phyloP scores from a whole-genome alignment of 2,329 filamentous ascomycete genomes.

The Fusarium decemcellulare region DNA sequence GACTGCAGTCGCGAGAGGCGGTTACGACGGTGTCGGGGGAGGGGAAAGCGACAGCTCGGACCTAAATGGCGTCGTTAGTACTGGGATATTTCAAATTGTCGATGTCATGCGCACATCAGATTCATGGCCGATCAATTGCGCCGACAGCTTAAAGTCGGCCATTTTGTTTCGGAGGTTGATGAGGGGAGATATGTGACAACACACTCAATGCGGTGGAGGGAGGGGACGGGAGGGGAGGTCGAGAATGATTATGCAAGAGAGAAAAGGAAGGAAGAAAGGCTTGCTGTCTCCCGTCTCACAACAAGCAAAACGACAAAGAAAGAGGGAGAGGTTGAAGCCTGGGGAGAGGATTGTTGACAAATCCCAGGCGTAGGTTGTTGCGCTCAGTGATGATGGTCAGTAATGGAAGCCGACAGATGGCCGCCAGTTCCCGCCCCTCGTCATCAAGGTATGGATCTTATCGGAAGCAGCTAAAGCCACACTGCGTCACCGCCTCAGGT shows the following conservation, averaged over 20 bases:
- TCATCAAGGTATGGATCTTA: background rate
- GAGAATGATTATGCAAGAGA: conserved; percentile 13
- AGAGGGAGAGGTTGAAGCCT: conserved; percentile 14
- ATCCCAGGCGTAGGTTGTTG: conserved; percentile 2
- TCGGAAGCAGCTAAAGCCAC: conserved; percentile 41
- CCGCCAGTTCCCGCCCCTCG: conserved; percentile 25
- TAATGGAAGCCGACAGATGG: conserved; percentile 50
- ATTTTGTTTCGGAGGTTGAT: conserved; percentile 59
- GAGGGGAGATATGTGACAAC: conserved; percentile 28
- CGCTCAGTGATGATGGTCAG: conserved; percentile 29
- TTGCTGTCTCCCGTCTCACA: conserved; percentile 24
- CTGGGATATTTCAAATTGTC: background rate
- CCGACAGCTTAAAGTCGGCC: conserved; percentile 93
- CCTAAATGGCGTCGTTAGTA: conserved; percentile 66
- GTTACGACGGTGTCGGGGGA: conserved; percentile 81
- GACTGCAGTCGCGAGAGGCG: conserved; percentile 91
- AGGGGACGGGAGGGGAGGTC: conserved; percentile 9
- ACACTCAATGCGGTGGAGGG: conserved; percentile 22
- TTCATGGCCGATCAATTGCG: conserved; percentile 89
- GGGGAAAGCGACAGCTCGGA: conserved; percentile 88
- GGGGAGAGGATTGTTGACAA: conserved; percentile 26
- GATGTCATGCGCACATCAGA: conserved; percentile 80
- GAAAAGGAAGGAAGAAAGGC: conserved; percentile 23
- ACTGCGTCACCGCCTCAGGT: conserved; percentile 40
- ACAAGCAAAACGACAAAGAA: conserved; percentile 20